Evolutionary conservation across 495 filamentous ascomycete species (phyloP).

Genomic region (Thermothielavioides terrestris): DNA sequence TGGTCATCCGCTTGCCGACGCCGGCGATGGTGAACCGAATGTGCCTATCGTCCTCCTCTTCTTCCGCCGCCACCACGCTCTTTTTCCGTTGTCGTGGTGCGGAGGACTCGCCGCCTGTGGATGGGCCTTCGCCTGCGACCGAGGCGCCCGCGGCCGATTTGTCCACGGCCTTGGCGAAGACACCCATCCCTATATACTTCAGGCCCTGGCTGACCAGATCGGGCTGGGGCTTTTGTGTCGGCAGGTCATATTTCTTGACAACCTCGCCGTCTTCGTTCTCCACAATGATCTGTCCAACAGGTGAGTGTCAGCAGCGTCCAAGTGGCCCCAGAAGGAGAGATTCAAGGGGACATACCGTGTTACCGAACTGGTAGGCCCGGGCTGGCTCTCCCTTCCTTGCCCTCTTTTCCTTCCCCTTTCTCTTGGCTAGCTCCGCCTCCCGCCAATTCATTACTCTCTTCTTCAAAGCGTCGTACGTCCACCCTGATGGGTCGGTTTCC

Average conservation of each 20-base stretch:
- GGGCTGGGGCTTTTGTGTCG: slow-evolving; percentile 35
- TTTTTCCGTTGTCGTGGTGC: slow-evolving; percentile 25
- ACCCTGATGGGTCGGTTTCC: slow-evolving; percentile 35
- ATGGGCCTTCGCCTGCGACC: slow-evolving; percentile 44
- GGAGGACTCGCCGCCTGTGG: slow-evolving; percentile 29
- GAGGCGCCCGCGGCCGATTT: slow-evolving; percentile 34
- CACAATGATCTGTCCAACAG: slow-evolving; percentile 73
- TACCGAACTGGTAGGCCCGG: slow-evolving; percentile 89
- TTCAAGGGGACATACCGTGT: slow-evolving; percentile 47
- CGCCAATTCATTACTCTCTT: slow-evolving; percentile 46
- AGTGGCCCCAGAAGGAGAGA: not conserved
- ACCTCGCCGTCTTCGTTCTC: slow-evolving; percentile 98
- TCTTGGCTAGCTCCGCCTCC: slow-evolving; percentile 48
- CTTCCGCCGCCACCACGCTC: slow-evolving; percentile 40
- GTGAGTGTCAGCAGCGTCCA: slow-evolving; percentile 12
- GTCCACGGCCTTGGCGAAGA: slow-evolving; percentile 32
- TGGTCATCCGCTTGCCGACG: slow-evolving; percentile 69
- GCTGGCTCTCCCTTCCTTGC: slow-evolving; percentile 52
- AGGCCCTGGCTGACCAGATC: slow-evolving; percentile 38
- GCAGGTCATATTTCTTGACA: slow-evolving; percentile 90
- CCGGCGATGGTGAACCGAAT: slow-evolving; percentile 82
- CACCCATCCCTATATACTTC: slow-evolving; percentile 41
- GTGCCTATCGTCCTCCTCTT: slow-evolving; percentile 61
- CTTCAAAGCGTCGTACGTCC: slow-evolving; percentile 37
- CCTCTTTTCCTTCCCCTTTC: slow-evolving; percentile 48